Conservation (phyloP, 192 early-diverging fungal species). For the Gigaspora rosea region DNA sequence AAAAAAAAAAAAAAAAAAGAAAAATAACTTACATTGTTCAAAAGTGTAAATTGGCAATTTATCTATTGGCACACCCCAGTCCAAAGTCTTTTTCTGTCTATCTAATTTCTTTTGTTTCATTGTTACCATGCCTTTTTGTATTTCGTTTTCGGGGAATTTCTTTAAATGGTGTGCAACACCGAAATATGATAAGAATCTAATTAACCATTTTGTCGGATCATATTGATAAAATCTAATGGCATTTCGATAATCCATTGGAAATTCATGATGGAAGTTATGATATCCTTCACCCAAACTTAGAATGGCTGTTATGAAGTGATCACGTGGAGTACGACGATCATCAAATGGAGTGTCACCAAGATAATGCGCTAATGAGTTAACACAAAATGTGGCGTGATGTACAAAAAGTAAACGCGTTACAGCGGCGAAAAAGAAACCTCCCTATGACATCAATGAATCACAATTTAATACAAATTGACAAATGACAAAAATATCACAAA, state of each 20-base stretch:
- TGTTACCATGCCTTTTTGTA: conserved; percentile 72
- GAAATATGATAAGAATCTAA: conserved; percentile 56
- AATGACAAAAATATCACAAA: not conserved
- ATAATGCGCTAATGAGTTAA: conserved; percentile 84
- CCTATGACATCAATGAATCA: conserved; percentile 37
- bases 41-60: conserved; percentile 71
- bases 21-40: conserved; percentile 58
- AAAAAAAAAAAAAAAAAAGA: not conserved
- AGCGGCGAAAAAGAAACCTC: conserved; percentile 79
- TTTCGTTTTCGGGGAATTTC: conserved; percentile 80
- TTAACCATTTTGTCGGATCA: conserved; percentile 89
- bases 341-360: conserved; percentile 80
- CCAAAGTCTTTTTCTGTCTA: conserved; percentile 58
- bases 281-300: conserved; percentile 84
- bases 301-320: conserved; percentile 82
- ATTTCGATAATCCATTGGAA: conserved; percentile 88
- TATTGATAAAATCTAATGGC: conserved; percentile 80
- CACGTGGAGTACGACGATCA: conserved; percentile 80
- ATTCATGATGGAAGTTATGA: conserved; percentile 91
- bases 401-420: conserved; percentile 72
- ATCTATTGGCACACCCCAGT: conserved; percentile 74
- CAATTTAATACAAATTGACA: not conserved
- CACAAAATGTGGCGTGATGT: conserved; percentile 89
- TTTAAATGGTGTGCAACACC: conserved; percentile 78
- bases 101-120: conserved; percentile 87